Percentiles rank a stretch among this genome's conserved stretches.
phyloP scores from a whole-genome alignment of 2,329 filamentous ascomycete species.

The Colletotrichum horii region DNA sequence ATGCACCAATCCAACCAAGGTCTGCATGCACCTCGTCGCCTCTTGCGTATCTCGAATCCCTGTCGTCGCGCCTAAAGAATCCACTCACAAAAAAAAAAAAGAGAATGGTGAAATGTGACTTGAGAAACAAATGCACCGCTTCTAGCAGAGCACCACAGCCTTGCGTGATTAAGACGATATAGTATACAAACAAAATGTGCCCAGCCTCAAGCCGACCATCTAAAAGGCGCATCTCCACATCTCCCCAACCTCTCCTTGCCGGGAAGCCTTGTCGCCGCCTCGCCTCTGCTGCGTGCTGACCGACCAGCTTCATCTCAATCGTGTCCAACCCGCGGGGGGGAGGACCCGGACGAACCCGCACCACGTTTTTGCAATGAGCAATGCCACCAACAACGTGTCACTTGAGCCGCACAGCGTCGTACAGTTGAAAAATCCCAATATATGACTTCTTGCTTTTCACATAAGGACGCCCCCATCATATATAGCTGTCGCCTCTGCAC shows the following conservation, averaged over 20 bases:
- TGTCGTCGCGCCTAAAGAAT: not conserved
- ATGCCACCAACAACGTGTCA: not conserved
- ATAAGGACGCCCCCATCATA: slow-evolving; percentile 4
- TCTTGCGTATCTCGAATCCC: not conserved
- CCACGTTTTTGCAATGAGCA: not conserved
- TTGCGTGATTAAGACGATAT: slow-evolving; percentile 18
- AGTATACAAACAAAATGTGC: slow-evolving; percentile 7
- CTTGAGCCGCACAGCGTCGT: not conserved
- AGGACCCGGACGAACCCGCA: not conserved
- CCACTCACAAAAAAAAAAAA: not conserved
- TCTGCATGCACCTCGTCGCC: not conserved
- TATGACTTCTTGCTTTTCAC: not conserved
- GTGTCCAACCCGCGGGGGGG: not conserved
- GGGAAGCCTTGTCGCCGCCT: not conserved
- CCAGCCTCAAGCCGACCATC: slow-evolving; percentile 7
- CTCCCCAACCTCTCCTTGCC: not conserved
- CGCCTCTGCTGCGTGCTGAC: not conserved
- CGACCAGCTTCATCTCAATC: not conserved
- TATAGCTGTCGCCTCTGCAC: not conserved
- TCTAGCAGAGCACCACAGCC: slow-evolving; percentile 14
- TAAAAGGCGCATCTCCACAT: not conserved
- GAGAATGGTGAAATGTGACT: not conserved
- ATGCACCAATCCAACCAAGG: not conserved
- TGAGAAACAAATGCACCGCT: slow-evolving; percentile 15
- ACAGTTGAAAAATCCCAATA: not conserved